Base-by-base conservation (phyloP, 2,329 filamentous ascomycete species). In the Raffaelea deltoideospora region DNA sequence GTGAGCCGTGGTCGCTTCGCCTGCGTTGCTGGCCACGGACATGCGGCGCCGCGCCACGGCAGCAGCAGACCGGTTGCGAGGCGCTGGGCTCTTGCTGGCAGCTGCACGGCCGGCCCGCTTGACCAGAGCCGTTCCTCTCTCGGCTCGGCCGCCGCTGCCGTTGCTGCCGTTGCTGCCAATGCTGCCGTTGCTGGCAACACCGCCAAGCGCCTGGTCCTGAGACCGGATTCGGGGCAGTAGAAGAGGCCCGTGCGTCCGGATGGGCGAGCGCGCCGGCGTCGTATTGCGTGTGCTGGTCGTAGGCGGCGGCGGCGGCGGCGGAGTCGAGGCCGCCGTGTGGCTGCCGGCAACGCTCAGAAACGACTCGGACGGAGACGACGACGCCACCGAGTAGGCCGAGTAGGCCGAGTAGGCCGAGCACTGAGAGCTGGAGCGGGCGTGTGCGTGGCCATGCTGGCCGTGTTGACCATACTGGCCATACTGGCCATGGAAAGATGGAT, bases 161-260 rank as follows among this genome's bases (percentile, higher is more conserved):
- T n/a, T n/a, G n/a, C n/a, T n/a, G n/a, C n/a, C n/a, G n/a, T n/a
- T n/a, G n/a, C n/a, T n/a, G n/a, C n/a, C n/a, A n/a, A n/a, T n/a
- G n/a, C n/a, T n/a, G n/a, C n/a, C n/a, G n/a, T n/a, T n/a, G 28
- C 24, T 10, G 6, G 42, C 33, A 44, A 77, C 70, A 42, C 46
- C 29, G 45, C 77, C 73, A 43, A 85, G 71, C 43, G 78, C 68
- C 58, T 88, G 80, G 59, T 93, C 85, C 59, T 90, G 85, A 29
- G 73, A 73, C 42, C 85, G 73, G 60, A 92, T 87, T 67, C 86
- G 90, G 51, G 85, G 85, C 23, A 93, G 67, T 41, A 93, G 64
- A 34, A 84, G 64, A 35, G 84, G 83, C 36, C 84, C 83, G 59
- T 86, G 79, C 43, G 84, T 79, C 42, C 77, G 71, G 47, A 87